Evolutionary conservation across 2,329 filamentous ascomycete genomes (phyloP), one percentile per base, ranked within the genome.

Genomic region (Aspergillus brasiliensis): DNA sequence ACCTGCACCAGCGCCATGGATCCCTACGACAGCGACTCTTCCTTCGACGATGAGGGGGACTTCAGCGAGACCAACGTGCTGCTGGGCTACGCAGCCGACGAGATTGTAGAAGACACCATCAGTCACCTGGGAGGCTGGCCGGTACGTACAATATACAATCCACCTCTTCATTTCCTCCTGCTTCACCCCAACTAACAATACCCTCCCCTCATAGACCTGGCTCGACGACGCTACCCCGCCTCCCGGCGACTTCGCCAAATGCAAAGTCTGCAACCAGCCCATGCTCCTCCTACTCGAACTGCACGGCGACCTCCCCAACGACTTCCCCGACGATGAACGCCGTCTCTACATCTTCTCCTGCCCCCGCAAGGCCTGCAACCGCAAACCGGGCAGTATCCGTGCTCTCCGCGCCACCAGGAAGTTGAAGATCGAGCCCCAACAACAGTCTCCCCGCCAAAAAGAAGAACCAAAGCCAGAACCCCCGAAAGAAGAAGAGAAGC

Each of bases 201-300:
- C 49, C 31, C 19, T 51, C n/a, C 11, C n/a, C 27, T 38, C 37
- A 8, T 64, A 95, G 94, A 88, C 89, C 76, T 99, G 95, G 95
- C 81, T 97, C 38, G 88, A 93, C 67, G 77, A 83, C n/a, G 80
- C 83, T 56, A 85, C 83, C 42, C 82, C 90, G 3, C 91, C 94
- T 7, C 90, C 91, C 1, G 90, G 90, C 23, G 81, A 88, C 0
- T 83, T 96, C 8, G 92, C 91, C 21, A 89, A 88, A 77, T 99
- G 95, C 81, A 92, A 91, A 77, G 84, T 91, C 65, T 99, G 95
- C 85, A 91, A 92, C 66, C 85, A 88, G 55, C 78, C 91, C 55
- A 92, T 97, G 86, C 88, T 87, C 1, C 83, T 98, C 10, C 85
- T 99, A 3, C 84, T 99, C 49, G 92, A 99, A 76, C 84, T 99